Base-by-base conservation (phyloP, 495 filamentous ascomycete genomes). In the Xylaria sp. region DNA sequence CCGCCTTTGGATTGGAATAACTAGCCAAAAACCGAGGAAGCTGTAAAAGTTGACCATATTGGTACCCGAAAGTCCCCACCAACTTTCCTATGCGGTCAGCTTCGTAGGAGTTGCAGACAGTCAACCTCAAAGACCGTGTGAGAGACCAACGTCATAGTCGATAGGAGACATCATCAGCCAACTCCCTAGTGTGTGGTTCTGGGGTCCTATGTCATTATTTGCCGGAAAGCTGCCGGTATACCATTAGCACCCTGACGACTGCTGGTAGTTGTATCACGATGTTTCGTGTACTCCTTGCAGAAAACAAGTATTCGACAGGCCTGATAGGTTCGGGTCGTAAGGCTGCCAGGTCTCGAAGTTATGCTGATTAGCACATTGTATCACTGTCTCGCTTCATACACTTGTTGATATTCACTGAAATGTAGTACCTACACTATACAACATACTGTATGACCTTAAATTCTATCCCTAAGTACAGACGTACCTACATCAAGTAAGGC, bases 181-280 rank as follows among this genome's bases (percentile, higher is more conserved):
- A 62, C 66, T 53, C 71, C 73, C 71, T 57, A 48, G 55, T 46
- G 37, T 35, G 26, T 55, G 37, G 8, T 65, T 57, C 68, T 64
- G 19, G 44, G 59, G 46, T 61, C 9, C 52, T 19, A 53, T 65
- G 68, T 57, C 40, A 58, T 40, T 63, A 64, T 65, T 57, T 64
- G 59, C 61, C 68, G 65, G 70, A 50, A 72, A 57, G 64, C 26
- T 68, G 68, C 68, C 59, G 68, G 68, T 50, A 48, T 29, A 40
- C 40, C 37, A 19, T 41, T 8, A 62, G 44, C 48, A 52, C 9
- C 17, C 37, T 12, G 40, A 61, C 67, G n/a, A 40, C 41, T 61
- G 31, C 52, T 68, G 8, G 24, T 29, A 52, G 44, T 70, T 35
- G 68, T 62, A 43, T 37, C 59, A 61, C 59, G 31, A 70, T 58